These are phyloP conservation scores for Aleurites moluccanus DNA, from an alignment of 441 rosid genomes.

Conservation along the genomic window DNA sequence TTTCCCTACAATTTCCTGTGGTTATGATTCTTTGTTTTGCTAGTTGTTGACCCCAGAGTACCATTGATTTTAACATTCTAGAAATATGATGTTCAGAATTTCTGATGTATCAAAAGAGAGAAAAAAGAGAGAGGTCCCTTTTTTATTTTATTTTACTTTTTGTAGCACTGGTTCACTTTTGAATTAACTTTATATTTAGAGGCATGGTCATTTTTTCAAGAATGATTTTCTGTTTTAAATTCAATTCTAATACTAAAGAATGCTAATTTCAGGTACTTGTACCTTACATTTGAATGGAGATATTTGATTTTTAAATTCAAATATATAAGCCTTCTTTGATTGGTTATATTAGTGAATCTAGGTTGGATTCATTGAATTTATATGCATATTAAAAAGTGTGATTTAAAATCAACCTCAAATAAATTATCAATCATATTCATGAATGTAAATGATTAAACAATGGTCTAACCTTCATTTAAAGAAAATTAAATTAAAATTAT, in stretches of 20 bases:
- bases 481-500: background rate
- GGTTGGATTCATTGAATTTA: too few relatives aligned
- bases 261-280: background rate
- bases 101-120: too few relatives aligned
- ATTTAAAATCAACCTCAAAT: background rate
- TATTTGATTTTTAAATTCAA: background rate
- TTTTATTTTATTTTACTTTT: too few relatives aligned
- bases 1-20: background rate
- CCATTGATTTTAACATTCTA: too few relatives aligned
- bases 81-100: too few relatives aligned
- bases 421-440: background rate
- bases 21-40: background rate
- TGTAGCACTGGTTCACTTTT: too few relatives aligned
- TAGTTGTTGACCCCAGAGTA: too few relatives aligned
- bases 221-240: background rate
- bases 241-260: background rate
- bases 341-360: background rate
- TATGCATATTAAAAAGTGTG: background rate
- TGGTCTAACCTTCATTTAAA: background rate
- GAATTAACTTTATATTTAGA: background rate
- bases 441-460: background rate
- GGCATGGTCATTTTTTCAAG: background rate
- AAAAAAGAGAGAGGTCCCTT: too few relatives aligned
- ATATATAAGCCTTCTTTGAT: background rate
- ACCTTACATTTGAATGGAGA: background rate